These are phyloP conservation scores for Bryoglossum gracile DNA, from an alignment of 495 filamentous ascomycete genomes.

Conservation along the genomic window DNA sequence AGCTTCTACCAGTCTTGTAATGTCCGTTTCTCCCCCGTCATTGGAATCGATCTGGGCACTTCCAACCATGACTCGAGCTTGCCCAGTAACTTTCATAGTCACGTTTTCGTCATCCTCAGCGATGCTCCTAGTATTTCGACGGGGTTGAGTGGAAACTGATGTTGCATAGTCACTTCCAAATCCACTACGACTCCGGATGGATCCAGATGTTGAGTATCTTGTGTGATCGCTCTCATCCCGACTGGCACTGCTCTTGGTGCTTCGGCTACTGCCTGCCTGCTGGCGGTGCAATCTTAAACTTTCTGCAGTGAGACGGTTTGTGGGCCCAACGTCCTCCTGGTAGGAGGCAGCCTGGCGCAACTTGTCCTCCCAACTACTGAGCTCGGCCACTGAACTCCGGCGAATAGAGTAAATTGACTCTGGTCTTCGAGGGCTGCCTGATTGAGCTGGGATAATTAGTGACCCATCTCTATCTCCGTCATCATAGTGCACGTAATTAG, in stretches of 20 bases:
- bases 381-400: background rate
- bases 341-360: slow-evolving; percentile 42
- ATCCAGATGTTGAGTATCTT: too few species aligned
- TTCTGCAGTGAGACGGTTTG: slow-evolving; percentile 41
- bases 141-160: too few species aligned
- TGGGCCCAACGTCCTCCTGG: slow-evolving; percentile 41
- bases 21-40: slow-evolving; percentile 46
- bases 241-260: slow-evolving; percentile 44
- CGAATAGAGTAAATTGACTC: slow-evolving; percentile 19
- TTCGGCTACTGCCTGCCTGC: slow-evolving; percentile 37
- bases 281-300: slow-evolving; percentile 36
- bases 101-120: slow-evolving; percentile 41
- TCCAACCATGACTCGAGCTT: slow-evolving; percentile 29
- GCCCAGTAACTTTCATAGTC: slow-evolving; percentile 40
- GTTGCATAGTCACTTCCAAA: too few species aligned
- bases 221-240: slow-evolving; percentile 51
- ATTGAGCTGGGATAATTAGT: slow-evolving; percentile 9
- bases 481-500: background rate
- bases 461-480: slow-evolving; percentile 21
- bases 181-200: too few species aligned
- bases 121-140: slow-evolving; percentile 45
- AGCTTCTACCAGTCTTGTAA: too few species aligned
- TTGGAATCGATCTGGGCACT: slow-evolving; percentile 45
- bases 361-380: slow-evolving; percentile 38
- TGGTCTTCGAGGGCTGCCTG: background rate